These are phyloP conservation scores for Isatis tinctoria DNA, from an alignment of 345 rosid genomes.

Conservation along the genomic window DNA sequence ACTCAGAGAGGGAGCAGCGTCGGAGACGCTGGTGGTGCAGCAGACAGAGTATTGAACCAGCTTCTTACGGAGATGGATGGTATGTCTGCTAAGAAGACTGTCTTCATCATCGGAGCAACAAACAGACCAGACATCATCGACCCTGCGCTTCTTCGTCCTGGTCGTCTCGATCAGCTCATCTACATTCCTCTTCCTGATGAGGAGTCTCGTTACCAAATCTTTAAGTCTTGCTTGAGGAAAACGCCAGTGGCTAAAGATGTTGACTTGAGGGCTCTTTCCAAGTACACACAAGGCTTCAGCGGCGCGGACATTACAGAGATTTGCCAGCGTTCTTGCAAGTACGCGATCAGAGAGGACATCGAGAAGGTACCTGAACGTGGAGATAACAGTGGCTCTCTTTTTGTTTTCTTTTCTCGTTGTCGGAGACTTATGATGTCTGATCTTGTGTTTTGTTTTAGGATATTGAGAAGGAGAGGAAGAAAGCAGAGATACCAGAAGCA, in stretches of 20 bases:
- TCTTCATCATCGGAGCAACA: constrained; percentile 63
- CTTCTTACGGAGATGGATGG: constrained; percentile 77
- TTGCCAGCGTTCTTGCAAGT: constrained; percentile 64
- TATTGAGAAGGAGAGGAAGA: constrained; percentile 33
- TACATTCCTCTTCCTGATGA: constrained; percentile 77
- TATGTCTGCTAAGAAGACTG: constrained; percentile 65
- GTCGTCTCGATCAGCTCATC: constrained; percentile 64
- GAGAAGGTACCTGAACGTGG: constrained; percentile 43
- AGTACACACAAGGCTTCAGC: constrained; percentile 59
- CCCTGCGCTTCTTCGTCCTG: constrained; percentile 56
- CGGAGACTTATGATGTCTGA: neutral
- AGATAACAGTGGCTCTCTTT: neutral
- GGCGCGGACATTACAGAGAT: constrained; percentile 72
- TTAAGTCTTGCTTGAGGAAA: constrained; percentile 58
- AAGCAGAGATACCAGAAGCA: constrained; percentile 25
- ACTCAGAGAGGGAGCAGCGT: constrained; percentile 69
- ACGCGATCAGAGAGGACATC: constrained; percentile 66
- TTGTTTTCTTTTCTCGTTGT: neutral
- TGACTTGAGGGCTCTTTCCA: constrained; percentile 59
- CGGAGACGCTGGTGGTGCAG: constrained; percentile 71
- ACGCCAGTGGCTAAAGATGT: constrained; percentile 55
- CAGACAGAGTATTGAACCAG: constrained; percentile 67
- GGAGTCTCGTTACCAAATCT: constrained; percentile 55
- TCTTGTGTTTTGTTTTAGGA: constrained; percentile 10
- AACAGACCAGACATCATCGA: constrained; percentile 60